Base-by-base conservation (phyloP, 768 basidiomycete genomes). In the Mrakia gelida region DNA sequence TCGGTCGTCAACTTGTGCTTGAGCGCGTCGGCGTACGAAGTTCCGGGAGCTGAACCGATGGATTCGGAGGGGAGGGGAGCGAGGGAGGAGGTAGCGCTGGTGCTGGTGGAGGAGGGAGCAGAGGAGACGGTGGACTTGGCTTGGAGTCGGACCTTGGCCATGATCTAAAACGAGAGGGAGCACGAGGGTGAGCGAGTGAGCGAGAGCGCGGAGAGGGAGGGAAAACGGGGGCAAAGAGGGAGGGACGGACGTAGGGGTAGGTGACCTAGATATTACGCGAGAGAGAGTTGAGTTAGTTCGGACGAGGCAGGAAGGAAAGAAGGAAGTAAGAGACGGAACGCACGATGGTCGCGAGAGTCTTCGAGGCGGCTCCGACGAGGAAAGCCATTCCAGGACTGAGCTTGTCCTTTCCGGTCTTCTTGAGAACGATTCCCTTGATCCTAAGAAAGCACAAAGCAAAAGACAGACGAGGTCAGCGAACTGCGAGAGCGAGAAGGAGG, bases 291-390 rank as follows among this genome's bases (percentile, higher is more conserved):
- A 11, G 73, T 62, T 28, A 56, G 49, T 5, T 23, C 54, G 11
- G 21, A 1, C 45, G 45, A 45, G 10, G n/a, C 26, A 28, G 28
- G n/a, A 30, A 34, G 16, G 28, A 32, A 73, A 26, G 38, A 38
- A n/a, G 28, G 11, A 32, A 5, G 28, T 23, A 26, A 21, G 26
- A 82, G 82, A 75, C 82, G 82, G 7, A 52, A 16, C 84, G 83
- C 30, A 96, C 97, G 52, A 99, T 87, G 2, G 97, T 99, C 15
- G 97, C 97, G 73, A 99, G 88, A 7, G 92, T 94, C 87, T 99
- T 99, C 85, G 93, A 95, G 59, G 92, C 82, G 6, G 97, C 94
- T 10, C 97, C 97, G n/a, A 98, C 86, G 34, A 90, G 78, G 85
- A 99, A 99, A 5, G 91, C 88, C 83, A 89, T 87, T 81, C 89